These are phyloP conservation scores for Begonia fuchsioides DNA, from an alignment of 306 rosid species.

Conservation along the genomic window DNA sequence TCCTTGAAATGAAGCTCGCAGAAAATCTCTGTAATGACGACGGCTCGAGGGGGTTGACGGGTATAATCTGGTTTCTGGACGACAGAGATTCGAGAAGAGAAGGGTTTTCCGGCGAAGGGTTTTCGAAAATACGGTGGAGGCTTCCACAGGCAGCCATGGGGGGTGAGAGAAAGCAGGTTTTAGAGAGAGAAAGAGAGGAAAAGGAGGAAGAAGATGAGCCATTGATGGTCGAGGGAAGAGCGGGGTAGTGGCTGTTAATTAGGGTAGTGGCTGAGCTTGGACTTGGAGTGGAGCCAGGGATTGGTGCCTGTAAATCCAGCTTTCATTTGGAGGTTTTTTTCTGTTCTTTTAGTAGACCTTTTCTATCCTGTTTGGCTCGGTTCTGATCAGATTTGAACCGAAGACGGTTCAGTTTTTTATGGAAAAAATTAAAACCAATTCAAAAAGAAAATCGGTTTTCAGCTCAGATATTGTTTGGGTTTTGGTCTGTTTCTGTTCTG, in stretches of 20 bases:
- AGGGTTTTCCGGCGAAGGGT: conserved; percentile 40
- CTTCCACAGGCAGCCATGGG: conserved; percentile 66
- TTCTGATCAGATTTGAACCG: no score
- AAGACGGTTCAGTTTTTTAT: no score
- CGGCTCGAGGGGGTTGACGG: conserved; percentile 16
- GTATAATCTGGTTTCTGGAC: conserved; percentile 40
- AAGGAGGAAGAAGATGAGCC: conserved; percentile 13
- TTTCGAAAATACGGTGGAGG: conserved; percentile 53
- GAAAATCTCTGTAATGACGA: conserved; percentile 62
- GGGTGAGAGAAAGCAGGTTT: conserved; percentile 5
- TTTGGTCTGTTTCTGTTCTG: no score
- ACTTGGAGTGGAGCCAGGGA: conserved; percentile 14
- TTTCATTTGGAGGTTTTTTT: conserved; percentile 30
- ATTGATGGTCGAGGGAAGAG: conserved; percentile 12
- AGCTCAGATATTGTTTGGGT: no score
- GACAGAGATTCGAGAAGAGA: conserved; percentile 48
- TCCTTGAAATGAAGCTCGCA: conserved; percentile 79
- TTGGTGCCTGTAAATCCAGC: conserved; percentile 19
- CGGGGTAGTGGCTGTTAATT: conserved; percentile 7
- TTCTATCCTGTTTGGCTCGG: no score
- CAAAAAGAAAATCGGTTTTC: no score
- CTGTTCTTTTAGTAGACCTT: neutral
- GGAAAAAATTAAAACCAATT: no score
- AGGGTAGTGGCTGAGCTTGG: neutral
- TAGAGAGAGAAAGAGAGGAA: conserved; percentile 5